A percentile compares a stretch with the other conserved stretches of the same genome.
Evolutionary conservation across 2,329 filamentous ascomycete species (phyloP).

Genomic region (Blastomyces emzantsi): DNA sequence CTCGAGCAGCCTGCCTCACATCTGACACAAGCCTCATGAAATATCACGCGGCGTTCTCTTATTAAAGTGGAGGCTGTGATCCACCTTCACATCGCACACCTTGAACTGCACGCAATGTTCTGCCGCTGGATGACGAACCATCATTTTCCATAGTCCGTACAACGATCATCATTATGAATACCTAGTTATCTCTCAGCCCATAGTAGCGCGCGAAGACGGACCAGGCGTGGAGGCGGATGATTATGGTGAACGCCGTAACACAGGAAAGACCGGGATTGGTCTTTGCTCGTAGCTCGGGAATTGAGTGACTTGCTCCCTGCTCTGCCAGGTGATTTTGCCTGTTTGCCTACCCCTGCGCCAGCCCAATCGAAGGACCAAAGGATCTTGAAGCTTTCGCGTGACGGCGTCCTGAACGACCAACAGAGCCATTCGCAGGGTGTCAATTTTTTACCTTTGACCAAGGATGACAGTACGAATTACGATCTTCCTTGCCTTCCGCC

Average conservation of each 20-base stretch:
- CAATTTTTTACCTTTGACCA: neutral
- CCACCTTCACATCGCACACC: neutral
- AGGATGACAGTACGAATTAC: neutral
- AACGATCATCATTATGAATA: neutral
- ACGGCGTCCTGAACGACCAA: neutral
- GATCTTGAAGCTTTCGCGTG: neutral
- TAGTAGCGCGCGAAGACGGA: neutral
- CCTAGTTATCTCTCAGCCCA: neutral
- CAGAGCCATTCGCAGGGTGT: neutral
- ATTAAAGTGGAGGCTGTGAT: slow-evolving; percentile 3
- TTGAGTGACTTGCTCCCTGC: neutral
- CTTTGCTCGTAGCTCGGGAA: neutral
- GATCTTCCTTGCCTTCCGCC: slow-evolving; percentile 5
- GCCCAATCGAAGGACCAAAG: neutral
- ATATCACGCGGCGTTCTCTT: neutral
- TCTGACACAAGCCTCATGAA: neutral
- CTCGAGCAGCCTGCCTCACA: neutral
- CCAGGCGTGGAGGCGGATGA: neutral
- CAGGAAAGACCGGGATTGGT: neutral
- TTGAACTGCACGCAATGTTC: slow-evolving; percentile 2
- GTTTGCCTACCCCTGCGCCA: neutral
- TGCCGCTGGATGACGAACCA: neutral
- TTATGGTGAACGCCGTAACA: neutral
- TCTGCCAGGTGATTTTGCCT: slow-evolving; percentile 5
- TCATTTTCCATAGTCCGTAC: neutral